Evolutionary conservation across 2,329 filamentous ascomycete genomes (phyloP), one percentile per base, ranked within the genome.

Genomic region (Botryosphaeria dothidea): DNA sequence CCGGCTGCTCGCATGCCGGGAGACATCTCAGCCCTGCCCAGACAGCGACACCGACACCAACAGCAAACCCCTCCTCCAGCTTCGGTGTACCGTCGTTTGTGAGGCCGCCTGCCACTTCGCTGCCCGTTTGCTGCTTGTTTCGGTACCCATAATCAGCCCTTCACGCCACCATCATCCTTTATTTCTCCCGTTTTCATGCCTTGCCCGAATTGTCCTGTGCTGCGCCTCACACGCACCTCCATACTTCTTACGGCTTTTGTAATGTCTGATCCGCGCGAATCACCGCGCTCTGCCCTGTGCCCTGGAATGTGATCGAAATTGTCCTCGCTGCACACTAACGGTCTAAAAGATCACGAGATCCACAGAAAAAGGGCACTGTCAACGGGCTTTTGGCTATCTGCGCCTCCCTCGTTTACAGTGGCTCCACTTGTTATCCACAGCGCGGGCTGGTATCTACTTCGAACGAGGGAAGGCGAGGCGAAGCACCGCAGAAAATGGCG

Each of bases 291-390:
- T 43, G 56, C 29, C 19, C 38, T 13, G 56, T 21, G 56, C 11
- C 27, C 41, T 46, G 27, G 56, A 46, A 60, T 60, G 56, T 21
- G 23, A 60, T 60, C 56, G 56, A 60, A 57, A 60, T 60, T 36
- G 56, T 60, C n/a, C 41, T 46, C 13, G 56, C 56, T 31, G 56
- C 56, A 34, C n/a, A 38, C n/a, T 51, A 17, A 27, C 8, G 23
- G 17, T 51, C 46, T 21, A n/a, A 60, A 60, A 36, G 25, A 60
- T 46, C 56, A 46, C 56, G 34, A 60, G 56, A 25, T 46, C 56
- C 56, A 60, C 56, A 34, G 56, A 58, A 60, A 60, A 46, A 46
- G 6, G 9, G 17, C 25, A 45, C 9, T 15, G 21, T 6, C 51
- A 25, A 36, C 49, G 27, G 27, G 25, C 46, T 23, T 56, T 27